Evolutionary conservation across 1,139 yeast species (phyloP), one percentile per base, ranked within the genome.

Genomic region (Geotrichum australiense): DNA sequence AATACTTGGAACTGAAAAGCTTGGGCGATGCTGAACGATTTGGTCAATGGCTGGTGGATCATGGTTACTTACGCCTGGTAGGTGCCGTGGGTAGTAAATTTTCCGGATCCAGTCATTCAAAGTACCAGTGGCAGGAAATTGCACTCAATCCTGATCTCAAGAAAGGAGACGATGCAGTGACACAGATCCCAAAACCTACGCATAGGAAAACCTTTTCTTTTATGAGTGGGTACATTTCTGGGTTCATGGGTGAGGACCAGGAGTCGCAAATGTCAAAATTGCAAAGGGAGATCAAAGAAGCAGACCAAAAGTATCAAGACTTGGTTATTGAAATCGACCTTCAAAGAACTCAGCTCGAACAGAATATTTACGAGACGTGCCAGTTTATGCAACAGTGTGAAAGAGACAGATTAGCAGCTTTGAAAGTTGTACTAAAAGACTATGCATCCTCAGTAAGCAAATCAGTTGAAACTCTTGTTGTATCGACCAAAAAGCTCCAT

Each of bases 71-170:
- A 31, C 71, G 86, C 45, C 69, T 77, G 39, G 74, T 85, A 39
- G 75, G 76, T 39, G 68, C 69, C 39, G 74, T 75, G 3, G 80
- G 76, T 35, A 72, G 74, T 47, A 73, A 66, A 45, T 86, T 86
- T 59, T 86, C 82, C 40, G 85, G 85, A 59, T 78, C 89, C 20
- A 76, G 89, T 2, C 83, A 78, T 45, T 77, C 80, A 57, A 72
- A 67, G 54, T 86, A 85, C 56, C 95, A 86, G 61, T 86, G 95
- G 95, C 80, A 77, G 48, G 77, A 78, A 3, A 61, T 71, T 48
- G 84, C 84, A 5, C 32, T 41, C 21, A 20, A 36, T 15, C 38
- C 35, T 18, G 28, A 38, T 7, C 19, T 7, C 7, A 7, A 16
- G 19, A 3, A 5, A 4, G 6, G 32, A 18, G 11, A 16, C 16